Evolutionary conservation across 106 monocot genomes (phyloP), one percentile per base, ranked within the genome.

Genomic region (Xerophyta viscosa): DNA sequence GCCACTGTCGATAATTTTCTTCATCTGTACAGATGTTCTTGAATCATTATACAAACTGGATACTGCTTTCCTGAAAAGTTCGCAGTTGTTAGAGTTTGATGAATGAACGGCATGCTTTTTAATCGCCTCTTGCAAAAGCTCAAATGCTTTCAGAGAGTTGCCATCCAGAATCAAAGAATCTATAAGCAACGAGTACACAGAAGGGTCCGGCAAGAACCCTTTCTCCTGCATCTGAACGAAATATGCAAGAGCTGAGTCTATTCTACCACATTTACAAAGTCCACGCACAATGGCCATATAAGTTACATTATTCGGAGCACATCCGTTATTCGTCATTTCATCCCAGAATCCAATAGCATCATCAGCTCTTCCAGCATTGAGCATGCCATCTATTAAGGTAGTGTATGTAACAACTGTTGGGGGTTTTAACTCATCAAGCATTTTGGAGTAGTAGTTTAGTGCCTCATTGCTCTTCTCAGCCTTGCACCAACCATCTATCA

Each of bases 401-500:
- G 83, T 89, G 54, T 80, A 84, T 9, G 79, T 77, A 30, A 63
- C 54, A 8, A 79, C 54, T 27, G 79, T 71, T 24, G 83, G 71
- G 22, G 26, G 44, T 20, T 30, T 71, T 50, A 41, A 57, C 63
- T 71, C 74, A 65, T 66, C 57, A 59, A 51, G 20, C 76, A 89
- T 80, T 51, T 61, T 70, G 57, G 57, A 41, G 47, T 77, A 70
- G 46, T 31, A 74, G 31, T 19, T 21, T 25, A 90, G 61, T 37
- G 84, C 80, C 25, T 64, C 54, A 29, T 79, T 71, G 30, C 73
- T 54, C 44, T 31, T 90, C 20, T 68, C 62, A 19, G 61, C 64
- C 65, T 80, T 80, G 70, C 75, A 84, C 73, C 66, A 90, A 44
- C 77, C 77, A 84, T 90, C 71, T 51, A 90, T 84, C 71, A 90